A percentile compares a stretch with the other conserved stretches of the same genome.
phyloP scores from a whole-genome alignment of 192 early-diverging fungal species.

The Rhizoclosmatium sp. region DNA sequence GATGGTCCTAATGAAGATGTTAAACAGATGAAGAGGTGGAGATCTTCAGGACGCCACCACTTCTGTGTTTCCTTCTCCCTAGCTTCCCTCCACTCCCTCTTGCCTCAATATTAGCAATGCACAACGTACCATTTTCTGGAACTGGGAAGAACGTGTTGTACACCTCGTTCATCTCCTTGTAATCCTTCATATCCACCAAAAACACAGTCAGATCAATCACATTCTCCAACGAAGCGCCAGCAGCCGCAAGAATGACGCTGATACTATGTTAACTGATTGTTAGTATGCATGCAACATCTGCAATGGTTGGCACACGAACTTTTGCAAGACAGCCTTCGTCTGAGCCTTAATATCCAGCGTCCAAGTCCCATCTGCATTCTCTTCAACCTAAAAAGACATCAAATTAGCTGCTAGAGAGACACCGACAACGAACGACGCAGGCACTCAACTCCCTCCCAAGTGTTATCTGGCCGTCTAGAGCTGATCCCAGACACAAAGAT shows the following conservation, averaged over 20 bases:
- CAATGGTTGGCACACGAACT: slow-evolving; percentile 44
- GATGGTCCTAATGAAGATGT: slow-evolving; percentile 45
- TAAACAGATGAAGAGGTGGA: too few relatives aligned
- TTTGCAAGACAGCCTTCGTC: slow-evolving; percentile 69
- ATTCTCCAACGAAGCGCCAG: slow-evolving; percentile 63
- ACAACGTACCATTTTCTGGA: slow-evolving; percentile 20
- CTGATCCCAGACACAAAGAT: slow-evolving; percentile 72
- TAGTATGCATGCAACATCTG: not conserved
- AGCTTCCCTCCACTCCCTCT: too few relatives aligned
- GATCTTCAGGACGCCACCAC: too few relatives aligned
- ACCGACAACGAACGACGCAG: too few relatives aligned
- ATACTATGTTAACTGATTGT: slow-evolving; percentile 54
- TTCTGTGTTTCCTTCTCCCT: too few relatives aligned
- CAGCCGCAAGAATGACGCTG: slow-evolving; percentile 59
- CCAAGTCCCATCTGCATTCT: slow-evolving; percentile 59
- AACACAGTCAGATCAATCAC: slow-evolving; percentile 78
- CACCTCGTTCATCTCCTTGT: slow-evolving; percentile 69
- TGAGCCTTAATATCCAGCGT: slow-evolving; percentile 69
- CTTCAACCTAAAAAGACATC: slow-evolving; percentile 45
- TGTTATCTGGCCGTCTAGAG: slow-evolving; percentile 64
- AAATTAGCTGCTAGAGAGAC: too few relatives aligned
- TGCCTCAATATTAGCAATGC: not conserved
- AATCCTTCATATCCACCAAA: slow-evolving; percentile 73
- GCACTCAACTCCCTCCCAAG: slow-evolving; percentile 51
- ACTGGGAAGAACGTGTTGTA: slow-evolving; percentile 71